Evolutionary conservation across 352 stramenopile species (phyloP).

Genomic region (Pythium diclinum): DNA sequence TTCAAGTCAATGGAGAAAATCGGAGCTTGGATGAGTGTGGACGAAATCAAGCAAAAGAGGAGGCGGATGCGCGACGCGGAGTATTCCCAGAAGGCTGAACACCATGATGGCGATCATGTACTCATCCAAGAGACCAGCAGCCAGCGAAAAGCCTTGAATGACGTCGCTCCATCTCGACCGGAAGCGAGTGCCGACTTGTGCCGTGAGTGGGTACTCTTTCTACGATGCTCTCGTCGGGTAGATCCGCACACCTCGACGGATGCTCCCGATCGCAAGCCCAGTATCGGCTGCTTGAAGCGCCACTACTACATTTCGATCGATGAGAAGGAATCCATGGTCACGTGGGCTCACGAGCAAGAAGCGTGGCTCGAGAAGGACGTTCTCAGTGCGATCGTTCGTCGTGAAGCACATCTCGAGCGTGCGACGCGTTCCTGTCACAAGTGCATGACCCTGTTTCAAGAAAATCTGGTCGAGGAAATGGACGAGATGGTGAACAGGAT

Average conservation of each 20-base stretch:
- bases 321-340: slow-evolving; percentile 55
- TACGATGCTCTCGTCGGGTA: slow-evolving; percentile 39
- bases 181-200: slow-evolving; percentile 49
- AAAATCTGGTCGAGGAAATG: slow-evolving; percentile 51
- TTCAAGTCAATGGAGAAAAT: slow-evolving; percentile 68
- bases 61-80: slow-evolving; percentile 30
- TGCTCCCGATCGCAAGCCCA: slow-evolving; percentile 22
- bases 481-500: slow-evolving; percentile 35
- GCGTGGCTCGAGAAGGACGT: slow-evolving; percentile 64
- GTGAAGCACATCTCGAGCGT: slow-evolving; percentile 53
- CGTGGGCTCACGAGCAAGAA: slow-evolving; percentile 62
- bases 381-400: slow-evolving; percentile 49
- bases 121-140: slow-evolving; percentile 41
- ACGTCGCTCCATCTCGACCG: slow-evolving; percentile 40
- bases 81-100: slow-evolving; percentile 10
- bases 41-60: slow-evolving; percentile 48
- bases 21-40: slow-evolving; percentile 54
- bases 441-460: slow-evolving; percentile 66
- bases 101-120: slow-evolving; percentile 40
- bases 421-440: slow-evolving; percentile 37
- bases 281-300: slow-evolving; percentile 58
- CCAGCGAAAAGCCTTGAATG: slow-evolving; percentile 1
- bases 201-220: slow-evolving; percentile 71
- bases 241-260: slow-evolving; percentile 3
- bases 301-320: slow-evolving; percentile 73